Percentiles rank a stretch among this genome's conserved stretches.
These are phyloP conservation scores for Saccharomycopsis crataegensis DNA, from an alignment of 1,139 yeast species.

Conservation along the genomic window DNA sequence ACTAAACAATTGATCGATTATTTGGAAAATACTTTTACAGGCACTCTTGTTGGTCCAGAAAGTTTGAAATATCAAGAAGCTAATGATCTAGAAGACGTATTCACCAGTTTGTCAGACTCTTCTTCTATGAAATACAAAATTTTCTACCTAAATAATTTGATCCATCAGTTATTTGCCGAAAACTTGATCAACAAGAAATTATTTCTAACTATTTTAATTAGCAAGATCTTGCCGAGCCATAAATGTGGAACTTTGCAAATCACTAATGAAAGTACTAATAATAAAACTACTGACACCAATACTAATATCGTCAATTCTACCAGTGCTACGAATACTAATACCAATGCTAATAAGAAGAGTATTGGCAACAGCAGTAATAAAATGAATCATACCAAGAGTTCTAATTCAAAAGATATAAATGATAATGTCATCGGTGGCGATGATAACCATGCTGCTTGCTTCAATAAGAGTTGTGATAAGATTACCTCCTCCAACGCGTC, in stretches of 20 bases:
- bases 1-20: conserved; percentile 68
- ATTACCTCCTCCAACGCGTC: not conserved
- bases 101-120: not conserved
- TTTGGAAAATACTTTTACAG: conserved; percentile 36
- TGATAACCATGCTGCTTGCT: no score
- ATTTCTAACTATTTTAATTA: conserved; percentile 57
- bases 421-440: no score
- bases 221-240: conserved; percentile 24
- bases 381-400: no score
- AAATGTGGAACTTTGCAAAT: not conserved
- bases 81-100: not conserved
- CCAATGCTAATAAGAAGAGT: no score
- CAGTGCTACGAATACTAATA: no score
- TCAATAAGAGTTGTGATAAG: no score
- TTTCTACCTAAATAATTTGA: conserved; percentile 47
- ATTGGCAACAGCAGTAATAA: no score
- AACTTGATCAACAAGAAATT: conserved; percentile 53
- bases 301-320: not conserved
- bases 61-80: not conserved
- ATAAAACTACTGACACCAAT: not conserved
- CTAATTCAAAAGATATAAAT: no score
- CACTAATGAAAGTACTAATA: not conserved
- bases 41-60: conserved; percentile 25
- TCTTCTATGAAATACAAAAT: conserved; percentile 8
- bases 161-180: conserved; percentile 61